Conservation (phyloP, 768 basidiomycete genomes). For the Pulveroboletus frians region DNA sequence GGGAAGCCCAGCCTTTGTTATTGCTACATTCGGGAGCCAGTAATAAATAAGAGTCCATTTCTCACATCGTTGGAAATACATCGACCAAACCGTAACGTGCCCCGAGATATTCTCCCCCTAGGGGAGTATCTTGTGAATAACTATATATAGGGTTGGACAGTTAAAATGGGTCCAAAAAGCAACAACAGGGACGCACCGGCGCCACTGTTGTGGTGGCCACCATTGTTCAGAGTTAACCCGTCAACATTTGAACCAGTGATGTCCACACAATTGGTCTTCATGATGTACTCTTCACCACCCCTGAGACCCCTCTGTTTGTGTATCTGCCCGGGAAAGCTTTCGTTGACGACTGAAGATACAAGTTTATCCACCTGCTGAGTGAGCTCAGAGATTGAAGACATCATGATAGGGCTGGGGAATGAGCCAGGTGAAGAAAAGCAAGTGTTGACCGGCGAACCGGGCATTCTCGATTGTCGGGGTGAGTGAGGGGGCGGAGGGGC, state of each 20-base stretch:
- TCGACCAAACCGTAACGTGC: too few relatives aligned
- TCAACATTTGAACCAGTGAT: not conserved
- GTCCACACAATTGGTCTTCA: not conserved
- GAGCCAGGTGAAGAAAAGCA: not conserved
- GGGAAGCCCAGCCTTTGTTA: too few relatives aligned
- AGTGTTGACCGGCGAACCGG: not conserved
- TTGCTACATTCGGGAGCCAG: too few relatives aligned
- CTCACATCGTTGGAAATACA: too few relatives aligned
- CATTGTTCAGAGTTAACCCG: constrained; percentile 6
- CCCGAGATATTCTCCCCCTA: too few relatives aligned
- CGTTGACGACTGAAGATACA: not conserved
- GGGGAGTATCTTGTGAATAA: constrained; percentile 5
- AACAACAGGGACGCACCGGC: constrained; percentile 2
- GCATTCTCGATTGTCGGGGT: not conserved
- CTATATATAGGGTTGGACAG: not conserved
- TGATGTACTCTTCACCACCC: too few relatives aligned
- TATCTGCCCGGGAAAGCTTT: not conserved
- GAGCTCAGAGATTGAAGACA: not conserved
- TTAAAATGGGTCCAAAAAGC: not conserved
- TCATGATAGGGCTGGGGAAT: not conserved
- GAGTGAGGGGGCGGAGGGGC: constrained; percentile 5
- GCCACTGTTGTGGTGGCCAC: constrained; percentile 2
- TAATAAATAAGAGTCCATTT: too few relatives aligned
- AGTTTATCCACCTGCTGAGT: not conserved
- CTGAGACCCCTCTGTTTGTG: not conserved